Evolutionary conservation across 371 early-diverging fungal species (phyloP).

Genomic region (Apophysomyces elegans): DNA sequence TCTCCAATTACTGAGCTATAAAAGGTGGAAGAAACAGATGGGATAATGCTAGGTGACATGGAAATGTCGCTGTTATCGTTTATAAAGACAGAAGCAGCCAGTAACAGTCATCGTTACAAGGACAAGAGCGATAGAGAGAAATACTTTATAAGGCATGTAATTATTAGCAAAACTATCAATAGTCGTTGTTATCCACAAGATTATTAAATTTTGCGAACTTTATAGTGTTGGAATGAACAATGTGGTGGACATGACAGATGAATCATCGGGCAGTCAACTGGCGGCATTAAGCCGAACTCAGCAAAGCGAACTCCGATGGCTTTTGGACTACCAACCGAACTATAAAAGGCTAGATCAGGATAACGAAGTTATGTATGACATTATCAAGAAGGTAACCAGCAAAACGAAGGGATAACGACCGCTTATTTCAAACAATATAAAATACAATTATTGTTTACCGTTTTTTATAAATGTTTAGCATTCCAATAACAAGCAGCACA

Average conservation of each 20-base stretch:
- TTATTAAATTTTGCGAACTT: neutral
- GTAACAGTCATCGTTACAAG: neutral
- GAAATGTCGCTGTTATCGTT: neutral
- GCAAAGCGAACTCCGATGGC: neutral
- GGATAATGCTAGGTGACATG: neutral
- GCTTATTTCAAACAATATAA: too few relatives aligned
- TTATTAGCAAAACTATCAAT: neutral
- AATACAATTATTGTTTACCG: too few relatives aligned
- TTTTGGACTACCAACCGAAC: neutral
- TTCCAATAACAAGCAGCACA: too few relatives aligned
- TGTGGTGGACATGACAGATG: neutral
- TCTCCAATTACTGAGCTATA: neutral
- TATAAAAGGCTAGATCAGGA: neutral
- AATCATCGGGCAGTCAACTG: neutral
- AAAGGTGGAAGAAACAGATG: neutral
- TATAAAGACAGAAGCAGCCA: neutral
- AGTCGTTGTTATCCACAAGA: neutral
- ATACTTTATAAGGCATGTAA: neutral
- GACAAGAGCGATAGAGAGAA: neutral
- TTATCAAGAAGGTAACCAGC: neutral
- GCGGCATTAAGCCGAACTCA: neutral
- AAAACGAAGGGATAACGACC: too few relatives aligned
- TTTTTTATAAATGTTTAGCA: too few relatives aligned
- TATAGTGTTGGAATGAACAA: neutral
- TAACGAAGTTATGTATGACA: neutral